Percentiles rank a stretch among this genome's conserved stretches.
Evolutionary conservation across 1,139 yeast species (phyloP).

Genomic region (Keqinozyma sinolaborantium): DNA sequence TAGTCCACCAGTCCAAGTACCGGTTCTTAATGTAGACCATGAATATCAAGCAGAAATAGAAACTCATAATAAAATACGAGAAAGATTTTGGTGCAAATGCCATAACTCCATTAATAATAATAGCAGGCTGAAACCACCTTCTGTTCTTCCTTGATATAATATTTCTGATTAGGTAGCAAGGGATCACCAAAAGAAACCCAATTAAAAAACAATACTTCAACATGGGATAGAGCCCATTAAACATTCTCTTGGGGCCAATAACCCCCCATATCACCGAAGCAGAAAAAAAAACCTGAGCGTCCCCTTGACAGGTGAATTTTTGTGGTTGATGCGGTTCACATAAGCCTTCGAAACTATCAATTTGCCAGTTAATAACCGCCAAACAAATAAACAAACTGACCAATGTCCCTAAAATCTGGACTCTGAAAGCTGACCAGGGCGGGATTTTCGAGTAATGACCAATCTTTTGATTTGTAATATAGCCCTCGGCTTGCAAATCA

Average conservation of each 20-base stretch:
- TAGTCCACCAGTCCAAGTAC: conserved; percentile 52
- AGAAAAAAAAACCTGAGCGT: conserved; percentile 43
- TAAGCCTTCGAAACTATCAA: conserved; percentile 20
- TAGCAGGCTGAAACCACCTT: conserved; percentile 41
- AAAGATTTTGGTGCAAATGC: conserved; percentile 45
- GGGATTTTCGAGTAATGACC: conserved; percentile 60
- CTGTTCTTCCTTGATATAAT: conserved; percentile 27
- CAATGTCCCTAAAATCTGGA: conserved; percentile 45
- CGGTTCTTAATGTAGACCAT: conserved; percentile 44
- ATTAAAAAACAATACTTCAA: conserved; percentile 51
- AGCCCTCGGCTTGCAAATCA: conserved; percentile 57
- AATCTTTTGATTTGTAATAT: conserved; percentile 52
- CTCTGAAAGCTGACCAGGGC: conserved; percentile 57
- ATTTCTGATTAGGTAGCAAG: conserved; percentile 37
- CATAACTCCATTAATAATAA: conserved; percentile 33
- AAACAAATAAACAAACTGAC: conserved; percentile 42
- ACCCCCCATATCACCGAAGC: conserved; percentile 65
- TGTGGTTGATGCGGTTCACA: conserved; percentile 18
- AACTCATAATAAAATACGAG: conserved; percentile 41
- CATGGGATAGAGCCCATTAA: conserved; percentile 44
- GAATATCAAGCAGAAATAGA: conserved; percentile 37
- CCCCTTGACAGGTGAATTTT: conserved; percentile 47
- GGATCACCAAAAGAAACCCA: conserved; percentile 46
- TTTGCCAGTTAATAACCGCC: conserved; percentile 53
- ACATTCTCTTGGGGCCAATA: conserved; percentile 54